Evolutionary conservation across 257 asterid species (phyloP), one percentile per base, ranked within the genome.

Genomic region (Solanum piurae): DNA sequence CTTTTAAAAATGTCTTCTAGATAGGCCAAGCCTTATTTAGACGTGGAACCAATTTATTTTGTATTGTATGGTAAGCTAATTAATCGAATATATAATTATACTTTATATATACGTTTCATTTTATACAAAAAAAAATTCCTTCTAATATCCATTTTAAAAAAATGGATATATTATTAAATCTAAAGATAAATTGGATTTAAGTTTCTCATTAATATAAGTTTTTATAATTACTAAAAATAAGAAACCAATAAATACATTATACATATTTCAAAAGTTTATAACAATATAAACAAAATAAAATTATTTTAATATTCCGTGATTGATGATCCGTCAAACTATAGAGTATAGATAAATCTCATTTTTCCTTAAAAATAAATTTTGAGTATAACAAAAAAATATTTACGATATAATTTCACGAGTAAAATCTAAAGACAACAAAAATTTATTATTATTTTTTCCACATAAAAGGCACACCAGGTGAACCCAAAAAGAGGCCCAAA

Each of bases 401-500:
- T 6, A 1, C 23, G 23, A 6, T 5, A 52, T 52, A 52, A 6
- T 52, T 52, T 0, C 1, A 18, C 3, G 0, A 52, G 62, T 52
- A 0, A 18, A 52, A 52, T 52, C 0, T 6, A 14, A 49, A 14
- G 0, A 52, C 0, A 20, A 52, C 0, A 55, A 55, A 55, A 55
- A 2, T 55, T 55, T 55, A 55, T 18, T 44, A 46, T 46, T 49
- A 0, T 14, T 55, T 55, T 55, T 0, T 55, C 64, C 64, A 46
- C 85, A 80, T 27, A 46, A 25, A 13, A 79, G 25, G 85, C 40
- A 16, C 20, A 37, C 85, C 25, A 80, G 27, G 4, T 1, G 37
- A 79, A 79, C 85, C 66, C 20, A 46, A 29, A 80, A 55, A 72
- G 31, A 68, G 23, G 80, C 88, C 88, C 38, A 73, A 74, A 37